Evolutionary conservation across 352 stramenopile species (phyloP), one percentile per base, ranked within the genome.

Genomic region (Pythium aphanidermatum): DNA sequence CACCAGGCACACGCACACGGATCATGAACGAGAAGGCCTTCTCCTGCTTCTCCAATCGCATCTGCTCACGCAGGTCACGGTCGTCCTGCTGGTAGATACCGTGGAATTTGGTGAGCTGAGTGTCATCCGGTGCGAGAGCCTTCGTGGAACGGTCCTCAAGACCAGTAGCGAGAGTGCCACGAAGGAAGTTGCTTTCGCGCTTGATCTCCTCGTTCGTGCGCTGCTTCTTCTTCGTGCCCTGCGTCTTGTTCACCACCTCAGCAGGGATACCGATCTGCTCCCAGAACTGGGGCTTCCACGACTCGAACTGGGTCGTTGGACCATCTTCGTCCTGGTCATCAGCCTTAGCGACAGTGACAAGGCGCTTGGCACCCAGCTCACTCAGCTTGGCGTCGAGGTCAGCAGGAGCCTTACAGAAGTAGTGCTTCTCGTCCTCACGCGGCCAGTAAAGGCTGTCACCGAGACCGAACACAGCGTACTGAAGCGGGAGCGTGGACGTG

Each of bases 51-150:
- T 86, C 60, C 12, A 77, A 49, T 24, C 75, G 73, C 74, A 85
- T 88, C 51, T 86, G 70, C 42, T 88, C 73, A 29, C 75, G 73
- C 46, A 84, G 45, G 17, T 98, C 92, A 38, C 96, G 86, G 69
- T 98, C 78, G 49, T 98, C 95, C 69, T 99, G 95, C 80, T 97
- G 88, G 71, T 99, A 98, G 40, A 96, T 98, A 25, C 95, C 95
- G 62, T 98, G 95, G 70, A 98, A 98, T 71, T 99, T 99, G 31
- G 76, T 90, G 24, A 93, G 59, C 63, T 92, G 78, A 24, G 70
- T 85, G 40, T 90, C 78, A 20, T 90, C 78, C 11, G 74, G 34
- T 20, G 58, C 42, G 29, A 93, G 63, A 43, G 74, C 72, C 59
- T 86, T 86, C 27, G 81, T 91, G 21, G 76, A 81, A 23, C 59